Evolutionary conservation across 371 early-diverging fungal genomes (phyloP).

Genomic region (Mucor plumbeus): DNA sequence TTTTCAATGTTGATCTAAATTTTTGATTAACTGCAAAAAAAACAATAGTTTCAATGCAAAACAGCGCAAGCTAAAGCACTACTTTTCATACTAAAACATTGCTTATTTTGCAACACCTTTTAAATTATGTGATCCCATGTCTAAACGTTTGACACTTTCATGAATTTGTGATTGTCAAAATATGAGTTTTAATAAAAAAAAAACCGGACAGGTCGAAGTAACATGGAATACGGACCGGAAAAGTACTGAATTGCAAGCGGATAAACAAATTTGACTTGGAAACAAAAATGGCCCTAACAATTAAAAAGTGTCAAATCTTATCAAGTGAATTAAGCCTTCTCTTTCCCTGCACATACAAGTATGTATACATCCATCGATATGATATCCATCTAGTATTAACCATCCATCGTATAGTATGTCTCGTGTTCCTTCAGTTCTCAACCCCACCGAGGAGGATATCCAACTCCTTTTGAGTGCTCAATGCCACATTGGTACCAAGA

Average conservation of each 20-base stretch:
- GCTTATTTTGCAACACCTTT: too few species aligned
- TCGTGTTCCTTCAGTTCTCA: constrained; percentile 53
- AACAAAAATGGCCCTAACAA: constrained; percentile 1
- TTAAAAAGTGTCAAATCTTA: constrained; percentile 13
- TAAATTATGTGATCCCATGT: too few species aligned
- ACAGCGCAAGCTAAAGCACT: too few species aligned
- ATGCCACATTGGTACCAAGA: constrained; percentile 92
- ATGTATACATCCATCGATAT: constrained; percentile 34
- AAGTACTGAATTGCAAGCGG: neutral
- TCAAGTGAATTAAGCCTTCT: constrained; percentile 25
- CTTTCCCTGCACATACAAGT: constrained; percentile 39
- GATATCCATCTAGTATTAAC: constrained; percentile 17
- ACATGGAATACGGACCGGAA: neutral
- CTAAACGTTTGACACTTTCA: too few species aligned
- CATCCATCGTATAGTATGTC: constrained; percentile 31
- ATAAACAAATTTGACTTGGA: neutral
- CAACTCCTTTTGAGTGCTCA: constrained; percentile 93
- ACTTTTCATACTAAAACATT: too few species aligned
- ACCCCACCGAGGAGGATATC: constrained; percentile 89
- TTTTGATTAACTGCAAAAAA: too few species aligned
- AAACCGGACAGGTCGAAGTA: neutral
- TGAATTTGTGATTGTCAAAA: neutral
- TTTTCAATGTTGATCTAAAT: too few species aligned
- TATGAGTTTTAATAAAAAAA: neutral
- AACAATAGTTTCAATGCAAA: too few species aligned